These are phyloP conservation scores for Annulohypoxylon nitens DNA, from an alignment of 495 filamentous ascomycete genomes.

Conservation along the genomic window DNA sequence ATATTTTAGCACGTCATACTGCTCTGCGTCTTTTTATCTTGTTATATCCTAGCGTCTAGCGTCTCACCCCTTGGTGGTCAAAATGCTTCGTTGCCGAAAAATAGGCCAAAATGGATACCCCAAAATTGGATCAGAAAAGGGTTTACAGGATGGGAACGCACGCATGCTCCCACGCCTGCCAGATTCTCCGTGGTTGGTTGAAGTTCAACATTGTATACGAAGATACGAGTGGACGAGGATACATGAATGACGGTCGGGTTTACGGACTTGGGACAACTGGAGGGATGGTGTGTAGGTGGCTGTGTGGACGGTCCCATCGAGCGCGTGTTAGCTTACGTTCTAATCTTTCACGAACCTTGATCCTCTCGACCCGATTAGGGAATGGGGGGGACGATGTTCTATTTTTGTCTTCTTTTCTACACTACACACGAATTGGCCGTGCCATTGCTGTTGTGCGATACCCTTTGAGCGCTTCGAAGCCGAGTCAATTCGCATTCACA, in stretches of 20 bases:
- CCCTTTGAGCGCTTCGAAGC: constrained; percentile 52
- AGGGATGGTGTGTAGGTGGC: constrained; percentile 33
- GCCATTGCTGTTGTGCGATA: constrained; percentile 54
- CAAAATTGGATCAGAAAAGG: constrained; percentile 44
- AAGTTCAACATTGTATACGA: constrained; percentile 44
- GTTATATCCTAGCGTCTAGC: constrained; percentile 37
- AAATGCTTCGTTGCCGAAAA: constrained; percentile 29
- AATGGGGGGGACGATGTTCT: constrained; percentile 34
- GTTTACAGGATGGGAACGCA: constrained; percentile 27
- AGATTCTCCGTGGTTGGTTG: constrained; percentile 35
- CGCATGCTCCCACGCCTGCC: constrained; percentile 17
- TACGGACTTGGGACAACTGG: constrained; percentile 24
- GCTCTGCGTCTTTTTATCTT: constrained; percentile 25
- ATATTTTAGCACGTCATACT: constrained; percentile 31
- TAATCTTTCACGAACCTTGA: constrained; percentile 38
- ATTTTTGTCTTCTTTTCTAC: constrained; percentile 48
- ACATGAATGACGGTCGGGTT: constrained; percentile 29
- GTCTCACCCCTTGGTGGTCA: constrained; percentile 21
- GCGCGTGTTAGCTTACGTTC: constrained; percentile 40
- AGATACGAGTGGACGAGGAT: constrained; percentile 44
- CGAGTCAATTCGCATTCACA: constrained; percentile 47
- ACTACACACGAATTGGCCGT: constrained; percentile 47
- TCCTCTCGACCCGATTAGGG: constrained; percentile 30
- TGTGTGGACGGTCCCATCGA: constrained; percentile 23
- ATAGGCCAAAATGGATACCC: constrained; percentile 33